A percentile compares a stretch with the other conserved stretches of the same genome.
Conservation (phyloP, 805 yeast genomes). For the Kuraishia piskuri region DNA sequence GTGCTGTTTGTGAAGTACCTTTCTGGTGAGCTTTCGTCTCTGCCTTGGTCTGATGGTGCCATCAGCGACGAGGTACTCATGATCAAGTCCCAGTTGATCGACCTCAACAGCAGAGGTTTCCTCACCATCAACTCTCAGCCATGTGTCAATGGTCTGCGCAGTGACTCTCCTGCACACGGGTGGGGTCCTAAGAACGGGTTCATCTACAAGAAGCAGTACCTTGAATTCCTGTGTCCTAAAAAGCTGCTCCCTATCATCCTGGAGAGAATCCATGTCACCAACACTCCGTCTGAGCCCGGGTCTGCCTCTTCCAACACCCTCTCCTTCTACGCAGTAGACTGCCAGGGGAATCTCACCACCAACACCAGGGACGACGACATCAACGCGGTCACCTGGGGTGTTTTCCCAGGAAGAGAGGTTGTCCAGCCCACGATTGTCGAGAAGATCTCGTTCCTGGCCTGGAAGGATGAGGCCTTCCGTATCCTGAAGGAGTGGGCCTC, state of each 20-base stretch:
- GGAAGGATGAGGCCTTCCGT: slow-evolving; percentile 93
- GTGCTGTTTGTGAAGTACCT: slow-evolving; percentile 61
- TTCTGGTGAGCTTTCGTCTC: slow-evolving; percentile 57
- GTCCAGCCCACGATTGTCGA: slow-evolving; percentile 96
- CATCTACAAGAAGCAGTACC: slow-evolving; percentile 89
- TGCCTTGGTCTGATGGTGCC: slow-evolving; percentile 96
- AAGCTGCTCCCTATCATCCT: slow-evolving; percentile 27
- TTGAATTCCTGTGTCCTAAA: slow-evolving; percentile 76
- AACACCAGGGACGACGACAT: slow-evolving; percentile 72
- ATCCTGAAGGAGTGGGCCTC: slow-evolving; percentile 75
- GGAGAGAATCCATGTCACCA: slow-evolving; percentile 34
- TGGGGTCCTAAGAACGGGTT: slow-evolving; percentile 96
- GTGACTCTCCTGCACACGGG: slow-evolving; percentile 67
- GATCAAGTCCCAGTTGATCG: slow-evolving; percentile 49
- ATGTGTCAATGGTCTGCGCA: slow-evolving; percentile 70
- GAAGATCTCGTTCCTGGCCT: slow-evolving; percentile 82
- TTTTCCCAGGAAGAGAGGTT: slow-evolving; percentile 91
- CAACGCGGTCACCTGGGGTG: slow-evolving; percentile 98
- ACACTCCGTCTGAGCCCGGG: slow-evolving; percentile 18
- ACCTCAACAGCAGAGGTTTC: slow-evolving; percentile 59
- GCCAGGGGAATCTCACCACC: slow-evolving; percentile 47
- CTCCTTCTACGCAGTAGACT: slow-evolving; percentile 71
- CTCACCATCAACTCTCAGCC: slow-evolving; percentile 92
- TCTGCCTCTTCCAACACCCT: slow-evolving; percentile 29
- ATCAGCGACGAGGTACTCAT: slow-evolving; percentile 66